phyloP scores from a whole-genome alignment of 2,329 filamentous ascomycete genomes.

The Xylariaceae sp. region DNA sequence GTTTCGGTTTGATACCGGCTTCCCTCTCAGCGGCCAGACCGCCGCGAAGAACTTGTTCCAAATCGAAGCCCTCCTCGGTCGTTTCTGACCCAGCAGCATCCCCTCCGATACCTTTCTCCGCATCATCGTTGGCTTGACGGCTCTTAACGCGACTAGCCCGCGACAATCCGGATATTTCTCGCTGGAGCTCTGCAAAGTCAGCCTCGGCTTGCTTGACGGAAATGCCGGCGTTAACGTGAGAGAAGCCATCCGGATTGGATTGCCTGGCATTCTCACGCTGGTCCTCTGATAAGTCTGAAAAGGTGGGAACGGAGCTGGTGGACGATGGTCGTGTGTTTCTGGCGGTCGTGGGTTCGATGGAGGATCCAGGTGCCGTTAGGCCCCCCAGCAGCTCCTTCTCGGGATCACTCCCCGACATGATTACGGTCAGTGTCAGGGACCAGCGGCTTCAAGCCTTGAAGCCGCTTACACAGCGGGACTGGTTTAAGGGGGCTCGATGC shows the following conservation, averaged over 20 bases:
- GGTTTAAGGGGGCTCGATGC: not conserved
- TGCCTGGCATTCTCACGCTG: slow-evolving; percentile 38
- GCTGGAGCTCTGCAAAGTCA: slow-evolving; percentile 64
- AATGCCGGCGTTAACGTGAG: slow-evolving; percentile 44
- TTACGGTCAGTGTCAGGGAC: not conserved
- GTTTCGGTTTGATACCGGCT: slow-evolving; percentile 75
- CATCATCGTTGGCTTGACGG: slow-evolving; percentile 46
- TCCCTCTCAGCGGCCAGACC: slow-evolving; percentile 64
- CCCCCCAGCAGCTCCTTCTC: slow-evolving; percentile 5
- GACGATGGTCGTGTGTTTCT: slow-evolving; percentile 21
- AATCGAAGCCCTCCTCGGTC: slow-evolving; percentile 60
- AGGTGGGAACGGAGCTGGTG: slow-evolving; percentile 21
- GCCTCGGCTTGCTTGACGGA: slow-evolving; percentile 62
- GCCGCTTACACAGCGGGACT: not conserved
- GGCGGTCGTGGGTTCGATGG: not conserved
- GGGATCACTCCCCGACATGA: slow-evolving; percentile 10
- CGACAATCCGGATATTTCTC: slow-evolving; percentile 54
- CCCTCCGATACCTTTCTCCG: slow-evolving; percentile 49
- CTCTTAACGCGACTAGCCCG: slow-evolving; percentile 42
- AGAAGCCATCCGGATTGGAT: slow-evolving; percentile 45
- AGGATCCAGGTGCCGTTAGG: not conserved
- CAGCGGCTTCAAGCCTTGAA: not conserved
- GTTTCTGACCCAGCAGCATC: slow-evolving; percentile 39
- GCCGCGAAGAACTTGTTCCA: slow-evolving; percentile 68
- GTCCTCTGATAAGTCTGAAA: slow-evolving; percentile 32